Percentiles rank a stretch among this genome's conserved stretches.
These are phyloP conservation scores for Lepiota venenata DNA, from an alignment of 768 basidiomycete genomes.

Conservation along the genomic window DNA sequence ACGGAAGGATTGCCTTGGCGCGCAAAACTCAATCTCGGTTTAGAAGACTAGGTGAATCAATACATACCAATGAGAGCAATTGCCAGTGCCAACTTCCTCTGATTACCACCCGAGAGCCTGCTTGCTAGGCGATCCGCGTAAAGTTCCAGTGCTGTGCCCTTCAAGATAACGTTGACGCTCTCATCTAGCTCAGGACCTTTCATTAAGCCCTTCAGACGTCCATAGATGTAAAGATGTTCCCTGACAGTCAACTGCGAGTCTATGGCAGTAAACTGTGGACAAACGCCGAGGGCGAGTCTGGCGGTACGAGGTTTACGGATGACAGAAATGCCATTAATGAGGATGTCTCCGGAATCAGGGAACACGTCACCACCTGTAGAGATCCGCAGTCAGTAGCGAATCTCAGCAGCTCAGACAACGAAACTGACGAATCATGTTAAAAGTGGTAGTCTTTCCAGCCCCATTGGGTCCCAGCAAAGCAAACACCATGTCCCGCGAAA, in stretches of 20 bases:
- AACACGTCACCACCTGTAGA: constrained; percentile 61
- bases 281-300: constrained; percentile 71
- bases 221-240: constrained; percentile 72
- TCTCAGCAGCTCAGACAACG: not conserved
- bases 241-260: constrained; percentile 75
- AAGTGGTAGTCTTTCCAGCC: constrained; percentile 80
- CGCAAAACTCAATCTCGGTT: not conserved
- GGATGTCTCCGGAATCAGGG: constrained; percentile 66
- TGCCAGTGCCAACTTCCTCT: constrained; percentile 71
- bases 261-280: constrained; percentile 83
- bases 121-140: constrained; percentile 74
- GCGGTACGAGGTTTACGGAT: constrained; percentile 60
- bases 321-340: constrained; percentile 65
- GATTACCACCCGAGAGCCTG: constrained; percentile 76
- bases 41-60: not conserved
- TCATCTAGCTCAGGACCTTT: constrained; percentile 43
- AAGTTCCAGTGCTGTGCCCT: constrained; percentile 49
- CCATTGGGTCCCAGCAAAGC: constrained; percentile 81
- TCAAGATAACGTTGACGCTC: constrained; percentile 56
- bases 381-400: not conserved
- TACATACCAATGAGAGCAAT: constrained; percentile 53
- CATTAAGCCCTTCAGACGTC: constrained; percentile 65
- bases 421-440: constrained; percentile 72
- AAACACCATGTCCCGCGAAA: constrained; percentile 59
- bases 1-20: constrained; percentile 67